Evolutionary conservation across 2,329 filamentous ascomycete species (phyloP).

Genomic region (Pseudogymnoascus sp.): DNA sequence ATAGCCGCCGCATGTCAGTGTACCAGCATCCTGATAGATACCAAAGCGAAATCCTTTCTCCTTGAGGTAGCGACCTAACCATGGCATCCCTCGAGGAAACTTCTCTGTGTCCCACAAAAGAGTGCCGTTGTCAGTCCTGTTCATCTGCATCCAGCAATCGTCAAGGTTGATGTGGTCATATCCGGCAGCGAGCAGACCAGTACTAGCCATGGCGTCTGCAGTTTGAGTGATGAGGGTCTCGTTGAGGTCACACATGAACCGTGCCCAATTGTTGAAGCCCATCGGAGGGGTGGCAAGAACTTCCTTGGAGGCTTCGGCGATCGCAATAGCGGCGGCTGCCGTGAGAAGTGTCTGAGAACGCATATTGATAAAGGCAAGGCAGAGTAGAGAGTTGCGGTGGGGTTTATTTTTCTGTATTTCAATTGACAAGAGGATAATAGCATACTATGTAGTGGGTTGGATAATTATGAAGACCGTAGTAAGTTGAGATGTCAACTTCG

Average conservation of each 20-base stretch:
- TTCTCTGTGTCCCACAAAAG: slow-evolving; percentile 38
- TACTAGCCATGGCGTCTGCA: slow-evolving; percentile 35
- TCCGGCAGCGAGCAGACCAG: slow-evolving; percentile 36
- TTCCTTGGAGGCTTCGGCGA: neutral
- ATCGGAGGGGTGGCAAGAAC: slow-evolving; percentile 31
- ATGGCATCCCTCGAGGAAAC: slow-evolving; percentile 50
- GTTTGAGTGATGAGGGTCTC: slow-evolving; percentile 37
- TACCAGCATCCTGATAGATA: slow-evolving; percentile 44
- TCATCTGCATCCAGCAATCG: slow-evolving; percentile 47
- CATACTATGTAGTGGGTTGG: neutral
- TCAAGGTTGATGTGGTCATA: slow-evolving; percentile 51
- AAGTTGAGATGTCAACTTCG: neutral
- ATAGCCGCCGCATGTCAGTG: slow-evolving; percentile 42
- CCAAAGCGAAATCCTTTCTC: slow-evolving; percentile 49
- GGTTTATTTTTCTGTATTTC: neutral
- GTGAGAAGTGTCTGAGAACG: neutral
- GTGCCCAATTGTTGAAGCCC: slow-evolving; percentile 44
- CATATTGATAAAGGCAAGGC: neutral
- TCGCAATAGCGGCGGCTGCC: neutral
- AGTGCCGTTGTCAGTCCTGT: slow-evolving; percentile 33
- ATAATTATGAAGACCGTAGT: neutral
- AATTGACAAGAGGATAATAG: neutral
- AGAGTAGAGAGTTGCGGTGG: neutral
- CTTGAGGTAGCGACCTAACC: slow-evolving; percentile 45
- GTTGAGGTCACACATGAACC: slow-evolving; percentile 37